Conservation (phyloP, 1,284 basidiomycete species). For the Fomitopsis schrenkii region DNA sequence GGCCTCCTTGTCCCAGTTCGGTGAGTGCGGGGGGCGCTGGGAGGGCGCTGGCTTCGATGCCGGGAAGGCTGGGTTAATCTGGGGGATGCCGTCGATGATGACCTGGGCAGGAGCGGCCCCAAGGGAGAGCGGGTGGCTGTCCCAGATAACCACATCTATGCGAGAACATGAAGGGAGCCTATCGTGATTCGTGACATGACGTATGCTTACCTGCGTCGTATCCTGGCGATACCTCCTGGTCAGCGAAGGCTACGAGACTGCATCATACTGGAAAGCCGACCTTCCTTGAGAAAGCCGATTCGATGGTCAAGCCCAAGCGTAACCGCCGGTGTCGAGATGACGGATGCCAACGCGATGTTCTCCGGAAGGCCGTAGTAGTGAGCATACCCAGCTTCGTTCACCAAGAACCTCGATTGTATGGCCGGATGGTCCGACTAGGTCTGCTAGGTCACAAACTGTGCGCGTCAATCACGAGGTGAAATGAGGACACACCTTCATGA, state of each 20-base stretch:
- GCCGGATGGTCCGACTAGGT: conserved; percentile 69
- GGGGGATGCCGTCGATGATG: conserved; percentile 67
- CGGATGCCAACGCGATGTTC: conserved; percentile 63
- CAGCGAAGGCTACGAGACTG: not conserved
- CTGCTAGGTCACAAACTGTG: not conserved
- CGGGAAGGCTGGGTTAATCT: conserved; percentile 43
- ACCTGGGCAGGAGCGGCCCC: conserved; percentile 72
- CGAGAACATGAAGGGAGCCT: conserved; percentile 7
- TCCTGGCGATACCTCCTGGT: conserved; percentile 26
- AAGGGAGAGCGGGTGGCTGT: conserved; percentile 73
- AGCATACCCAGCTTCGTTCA: conserved; percentile 87
- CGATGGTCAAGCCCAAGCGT: conserved; percentile 80
- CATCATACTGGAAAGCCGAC: conserved; percentile 29
- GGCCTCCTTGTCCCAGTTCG: conserved; percentile 56
- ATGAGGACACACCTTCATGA: conserved; percentile 61
- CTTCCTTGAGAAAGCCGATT: conserved; percentile 69
- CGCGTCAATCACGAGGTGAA: not conserved
- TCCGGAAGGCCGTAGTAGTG: conserved; percentile 69
- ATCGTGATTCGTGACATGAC: not conserved
- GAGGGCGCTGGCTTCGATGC: conserved; percentile 41
- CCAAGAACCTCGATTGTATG: conserved; percentile 73
- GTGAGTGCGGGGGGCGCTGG: conserved; percentile 50
- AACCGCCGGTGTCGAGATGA: conserved; percentile 77
- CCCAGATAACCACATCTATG: conserved; percentile 63
- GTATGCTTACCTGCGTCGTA: conserved; percentile 39